phyloP scores from a whole-genome alignment of 192 early-diverging fungal genomes.

The Podila minutissima region DNA sequence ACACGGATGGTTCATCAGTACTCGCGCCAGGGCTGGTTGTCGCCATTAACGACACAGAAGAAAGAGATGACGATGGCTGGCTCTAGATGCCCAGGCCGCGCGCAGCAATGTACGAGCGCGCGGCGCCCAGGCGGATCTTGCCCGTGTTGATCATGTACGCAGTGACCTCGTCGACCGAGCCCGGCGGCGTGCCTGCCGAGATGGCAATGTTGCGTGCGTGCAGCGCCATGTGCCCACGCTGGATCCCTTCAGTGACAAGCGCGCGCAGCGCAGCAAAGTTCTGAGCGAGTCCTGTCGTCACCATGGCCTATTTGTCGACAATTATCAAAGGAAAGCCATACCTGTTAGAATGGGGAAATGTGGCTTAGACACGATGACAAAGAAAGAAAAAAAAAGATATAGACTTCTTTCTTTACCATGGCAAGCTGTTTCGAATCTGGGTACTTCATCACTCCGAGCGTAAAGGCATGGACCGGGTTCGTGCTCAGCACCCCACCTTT shows the following conservation, averaged over 20 bases:
- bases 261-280: slow-evolving; percentile 84
- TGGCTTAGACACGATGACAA: not conserved
- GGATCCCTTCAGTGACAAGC: slow-evolving; percentile 78
- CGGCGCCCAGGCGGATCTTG: slow-evolving; percentile 67
- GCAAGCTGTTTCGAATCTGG: slow-evolving; percentile 72
- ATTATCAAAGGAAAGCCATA: not conserved
- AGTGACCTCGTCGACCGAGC: slow-evolving; percentile 72
- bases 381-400: slow-evolving; percentile 1
- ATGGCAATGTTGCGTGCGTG: slow-evolving; percentile 72
- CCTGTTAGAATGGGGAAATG: not conserved
- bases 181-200: slow-evolving; percentile 74
- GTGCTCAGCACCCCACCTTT: slow-evolving; percentile 80
- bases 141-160: slow-evolving; percentile 75
- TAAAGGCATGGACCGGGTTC: slow-evolving; percentile 74
- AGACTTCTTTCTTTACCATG: slow-evolving; percentile 38
- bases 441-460: slow-evolving; percentile 70
- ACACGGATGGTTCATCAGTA: not conserved
- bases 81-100: slow-evolving; percentile 52
- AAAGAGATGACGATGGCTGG: slow-evolving; percentile 17
- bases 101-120: slow-evolving; percentile 64
- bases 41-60: too few species aligned
- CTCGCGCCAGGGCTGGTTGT: too few species aligned
- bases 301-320: slow-evolving; percentile 60
- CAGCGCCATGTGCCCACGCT: slow-evolving; percentile 75
- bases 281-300: slow-evolving; percentile 76